Evolutionary conservation across 331 rosid genomes (phyloP).

Genomic region (Quercus phellos): DNA sequence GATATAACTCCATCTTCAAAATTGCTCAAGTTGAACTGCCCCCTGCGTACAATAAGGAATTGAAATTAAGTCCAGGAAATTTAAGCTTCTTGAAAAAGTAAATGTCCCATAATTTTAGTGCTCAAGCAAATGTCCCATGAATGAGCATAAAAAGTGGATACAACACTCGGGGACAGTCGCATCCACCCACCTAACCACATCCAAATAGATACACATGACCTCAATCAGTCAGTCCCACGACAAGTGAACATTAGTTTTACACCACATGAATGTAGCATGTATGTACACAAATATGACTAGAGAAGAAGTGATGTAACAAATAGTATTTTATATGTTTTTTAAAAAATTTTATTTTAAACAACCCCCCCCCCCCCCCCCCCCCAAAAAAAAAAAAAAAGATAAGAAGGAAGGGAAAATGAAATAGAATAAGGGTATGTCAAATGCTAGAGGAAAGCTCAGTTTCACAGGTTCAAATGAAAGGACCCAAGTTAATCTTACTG

Average conservation of each 20-base stretch:
- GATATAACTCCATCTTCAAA: slow-evolving; percentile 77
- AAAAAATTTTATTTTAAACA: no score
- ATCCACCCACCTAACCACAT: background rate
- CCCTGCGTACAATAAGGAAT: slow-evolving; percentile 41
- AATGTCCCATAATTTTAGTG: background rate
- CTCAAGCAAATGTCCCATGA: background rate
- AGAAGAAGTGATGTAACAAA: background rate
- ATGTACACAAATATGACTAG: background rate
- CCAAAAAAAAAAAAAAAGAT: background rate
- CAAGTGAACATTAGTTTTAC: background rate
- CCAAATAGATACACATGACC: background rate
- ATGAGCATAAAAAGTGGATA: background rate
- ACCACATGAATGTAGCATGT: background rate
- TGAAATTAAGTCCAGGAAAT: slow-evolving; percentile 3
- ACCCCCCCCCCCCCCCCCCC: background rate
- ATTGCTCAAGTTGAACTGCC: slow-evolving; percentile 68
- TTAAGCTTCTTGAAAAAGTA: slow-evolving; percentile 8
- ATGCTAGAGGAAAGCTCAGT: background rate
- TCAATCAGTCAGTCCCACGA: background rate
- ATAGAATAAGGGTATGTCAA: background rate
- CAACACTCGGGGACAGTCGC: background rate
- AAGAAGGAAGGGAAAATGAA: background rate
- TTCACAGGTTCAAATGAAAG: slow-evolving; percentile 1
- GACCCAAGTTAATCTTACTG: slow-evolving; percentile 56
- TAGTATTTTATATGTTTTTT: no score